Evolutionary conservation across 140 eudicot species (phyloP).

Genomic region (Flaveria floridana): DNA sequence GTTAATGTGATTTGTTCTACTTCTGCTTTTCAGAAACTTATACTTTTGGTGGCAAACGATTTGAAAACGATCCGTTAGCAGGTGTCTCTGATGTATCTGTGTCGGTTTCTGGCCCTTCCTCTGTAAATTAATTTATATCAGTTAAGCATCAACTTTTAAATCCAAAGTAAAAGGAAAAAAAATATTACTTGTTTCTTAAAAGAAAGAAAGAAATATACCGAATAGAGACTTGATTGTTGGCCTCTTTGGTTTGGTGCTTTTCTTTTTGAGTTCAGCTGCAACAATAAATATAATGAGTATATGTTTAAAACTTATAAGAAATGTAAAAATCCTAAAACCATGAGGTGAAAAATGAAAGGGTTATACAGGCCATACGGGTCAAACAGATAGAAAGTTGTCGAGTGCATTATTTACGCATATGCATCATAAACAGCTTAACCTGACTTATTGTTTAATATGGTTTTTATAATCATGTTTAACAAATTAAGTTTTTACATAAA

Average conservation of each 20-base stretch:
- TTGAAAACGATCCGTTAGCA: constrained; percentile 28
- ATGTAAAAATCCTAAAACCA: background rate
- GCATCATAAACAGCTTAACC: background rate
- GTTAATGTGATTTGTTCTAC: background rate
- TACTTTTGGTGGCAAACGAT: constrained; percentile 36
- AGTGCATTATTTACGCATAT: background rate
- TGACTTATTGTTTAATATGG: background rate
- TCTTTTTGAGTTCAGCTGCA: constrained; percentile 94
- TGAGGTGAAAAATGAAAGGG: background rate
- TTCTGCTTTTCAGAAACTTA: constrained; percentile 30
- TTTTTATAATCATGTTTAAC: background rate
- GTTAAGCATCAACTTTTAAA: background rate
- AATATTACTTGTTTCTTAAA: background rate
- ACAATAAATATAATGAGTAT: constrained; percentile 18
- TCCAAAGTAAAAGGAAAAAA: background rate
- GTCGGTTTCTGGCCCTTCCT: constrained; percentile 41
- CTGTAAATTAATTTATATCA: constrained; percentile 14
- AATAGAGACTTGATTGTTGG: constrained; percentile 85
- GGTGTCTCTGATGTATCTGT: constrained; percentile 34
- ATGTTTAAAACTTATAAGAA: constrained; percentile 8
- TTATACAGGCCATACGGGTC: background rate
- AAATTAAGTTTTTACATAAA: background rate
- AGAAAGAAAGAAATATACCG: constrained; percentile 44
- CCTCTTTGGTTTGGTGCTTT: constrained; percentile 71
- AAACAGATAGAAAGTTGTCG: background rate